Evolutionary conservation across 192 early-diverging fungal genomes (phyloP).

Genomic region (Backusella sp.): DNA sequence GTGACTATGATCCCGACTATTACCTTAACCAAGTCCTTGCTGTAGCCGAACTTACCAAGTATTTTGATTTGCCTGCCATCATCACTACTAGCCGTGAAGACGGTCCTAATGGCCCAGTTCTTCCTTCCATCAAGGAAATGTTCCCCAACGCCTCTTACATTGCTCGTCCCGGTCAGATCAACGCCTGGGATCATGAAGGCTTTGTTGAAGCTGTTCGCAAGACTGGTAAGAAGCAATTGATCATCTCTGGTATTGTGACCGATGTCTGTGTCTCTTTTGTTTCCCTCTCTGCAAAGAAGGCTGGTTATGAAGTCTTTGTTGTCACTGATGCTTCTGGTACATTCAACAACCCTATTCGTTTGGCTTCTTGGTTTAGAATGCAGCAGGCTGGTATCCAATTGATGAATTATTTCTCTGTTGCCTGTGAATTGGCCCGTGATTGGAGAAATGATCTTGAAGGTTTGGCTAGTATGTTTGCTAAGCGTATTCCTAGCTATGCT

Average conservation of each 20-base stretch:
- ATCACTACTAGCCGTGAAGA: conserved; percentile 30
- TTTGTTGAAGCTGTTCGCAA: conserved; percentile 29
- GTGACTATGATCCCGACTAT: conserved; percentile 18
- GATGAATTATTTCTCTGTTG: not conserved
- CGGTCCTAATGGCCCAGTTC: conserved; percentile 27
- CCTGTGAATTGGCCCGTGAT: not conserved
- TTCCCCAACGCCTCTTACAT: conserved; percentile 25
- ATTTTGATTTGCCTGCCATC: conserved; percentile 22
- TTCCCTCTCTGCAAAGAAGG: conserved; percentile 32
- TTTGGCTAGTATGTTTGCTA: too few relatives aligned
- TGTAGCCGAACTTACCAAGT: conserved; percentile 22
- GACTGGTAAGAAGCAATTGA: conserved; percentile 33
- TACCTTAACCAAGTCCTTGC: conserved; percentile 15
- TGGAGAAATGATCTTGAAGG: too few relatives aligned
- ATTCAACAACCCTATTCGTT: too few relatives aligned
- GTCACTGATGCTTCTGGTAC: conserved; percentile 25
- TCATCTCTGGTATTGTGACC: conserved; percentile 33
- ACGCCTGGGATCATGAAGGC: conserved; percentile 30
- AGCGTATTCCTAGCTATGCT: too few relatives aligned
- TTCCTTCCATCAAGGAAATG: conserved; percentile 21
- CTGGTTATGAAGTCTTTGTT: conserved; percentile 32
- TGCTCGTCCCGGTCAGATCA: conserved; percentile 33
- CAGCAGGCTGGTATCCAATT: not conserved
- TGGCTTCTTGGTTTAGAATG: not conserved
- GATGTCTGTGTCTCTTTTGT: conserved; percentile 33